Conservation (phyloP, 768 basidiomycete species). For the button mushroom (Agaricus bisporus) region DNA sequence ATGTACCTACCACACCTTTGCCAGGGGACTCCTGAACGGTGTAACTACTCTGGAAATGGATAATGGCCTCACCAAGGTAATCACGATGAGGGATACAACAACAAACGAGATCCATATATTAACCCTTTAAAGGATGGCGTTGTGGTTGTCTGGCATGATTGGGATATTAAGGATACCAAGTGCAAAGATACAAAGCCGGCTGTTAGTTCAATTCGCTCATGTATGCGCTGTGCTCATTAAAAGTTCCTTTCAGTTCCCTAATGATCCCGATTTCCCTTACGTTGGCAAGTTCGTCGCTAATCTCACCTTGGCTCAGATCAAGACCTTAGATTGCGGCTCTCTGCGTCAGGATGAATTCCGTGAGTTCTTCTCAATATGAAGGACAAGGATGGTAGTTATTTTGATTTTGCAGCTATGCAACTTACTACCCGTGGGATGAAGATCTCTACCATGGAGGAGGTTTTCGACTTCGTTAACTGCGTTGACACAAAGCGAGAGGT, state of each 20-base stretch:
- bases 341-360: conserved; percentile 52
- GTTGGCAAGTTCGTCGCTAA: conserved; percentile 75
- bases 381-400: neutral
- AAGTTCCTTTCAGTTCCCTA: conserved; percentile 32
- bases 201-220: conserved; percentile 28
- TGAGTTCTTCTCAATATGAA: conserved; percentile 26
- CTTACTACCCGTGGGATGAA: conserved; percentile 60
- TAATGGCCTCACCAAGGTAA: conserved; percentile 68
- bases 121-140: conserved; percentile 53
- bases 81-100: conserved; percentile 3
- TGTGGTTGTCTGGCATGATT: conserved; percentile 80
- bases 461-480: conserved; percentile 73
- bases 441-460: conserved; percentile 67
- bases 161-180: conserved; percentile 53
- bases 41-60: conserved; percentile 75
- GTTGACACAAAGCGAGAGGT: conserved; percentile 59
- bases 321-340: conserved; percentile 78
- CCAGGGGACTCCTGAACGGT: conserved; percentile 65
- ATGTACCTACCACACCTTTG: conserved; percentile 6
- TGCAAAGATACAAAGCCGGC: conserved; percentile 64
- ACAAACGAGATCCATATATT: neutral
- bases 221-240: conserved; percentile 6
- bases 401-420: conserved; percentile 45
- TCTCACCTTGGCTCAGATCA: conserved; percentile 72
- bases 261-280: conserved; percentile 64